Percentiles rank a stretch among this genome's conserved stretches.
Conservation (phyloP, 2,329 filamentous ascomycete species). For the Incumbomyces lentus region DNA sequence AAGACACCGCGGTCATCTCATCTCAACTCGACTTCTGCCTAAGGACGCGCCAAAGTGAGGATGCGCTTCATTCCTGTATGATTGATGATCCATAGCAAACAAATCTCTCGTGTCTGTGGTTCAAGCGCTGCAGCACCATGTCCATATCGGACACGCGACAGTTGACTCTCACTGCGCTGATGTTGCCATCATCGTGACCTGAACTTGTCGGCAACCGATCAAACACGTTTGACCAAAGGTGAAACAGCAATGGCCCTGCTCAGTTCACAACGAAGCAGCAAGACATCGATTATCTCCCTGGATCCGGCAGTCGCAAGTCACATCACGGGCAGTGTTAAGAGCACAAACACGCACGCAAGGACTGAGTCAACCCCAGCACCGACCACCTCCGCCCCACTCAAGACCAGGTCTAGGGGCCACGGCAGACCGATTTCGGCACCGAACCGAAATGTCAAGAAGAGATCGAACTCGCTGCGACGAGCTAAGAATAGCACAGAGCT, state of each 20-base stretch:
- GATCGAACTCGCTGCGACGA: conserved; percentile 29
- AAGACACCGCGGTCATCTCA: no score
- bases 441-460: conserved; percentile 23
- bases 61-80: no score
- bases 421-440: conserved; percentile 19
- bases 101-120: no score
- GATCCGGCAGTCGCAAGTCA: conserved; percentile 21
- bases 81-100: no score
- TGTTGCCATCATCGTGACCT: not conserved
- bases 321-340: conserved; percentile 14
- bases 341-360: conserved; percentile 13
- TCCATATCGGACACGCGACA: not conserved
- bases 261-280: conserved; percentile 15
- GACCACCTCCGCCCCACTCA: conserved; percentile 11
- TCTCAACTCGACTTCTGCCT: no score
- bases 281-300: conserved; percentile 19
- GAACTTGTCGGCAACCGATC: no score
- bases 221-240: no score
- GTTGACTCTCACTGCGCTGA: not conserved
- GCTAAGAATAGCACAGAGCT: conserved; percentile 45
- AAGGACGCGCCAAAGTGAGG: no score
- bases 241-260: conserved; percentile 12
- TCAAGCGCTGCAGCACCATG: no score
- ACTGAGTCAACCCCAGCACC: conserved; percentile 18
- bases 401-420: conserved; percentile 14